Percentiles rank a stretch among this genome's conserved stretches.
phyloP scores from a whole-genome alignment of 192 early-diverging fungal genomes.

The Backusella psychrophila region DNA sequence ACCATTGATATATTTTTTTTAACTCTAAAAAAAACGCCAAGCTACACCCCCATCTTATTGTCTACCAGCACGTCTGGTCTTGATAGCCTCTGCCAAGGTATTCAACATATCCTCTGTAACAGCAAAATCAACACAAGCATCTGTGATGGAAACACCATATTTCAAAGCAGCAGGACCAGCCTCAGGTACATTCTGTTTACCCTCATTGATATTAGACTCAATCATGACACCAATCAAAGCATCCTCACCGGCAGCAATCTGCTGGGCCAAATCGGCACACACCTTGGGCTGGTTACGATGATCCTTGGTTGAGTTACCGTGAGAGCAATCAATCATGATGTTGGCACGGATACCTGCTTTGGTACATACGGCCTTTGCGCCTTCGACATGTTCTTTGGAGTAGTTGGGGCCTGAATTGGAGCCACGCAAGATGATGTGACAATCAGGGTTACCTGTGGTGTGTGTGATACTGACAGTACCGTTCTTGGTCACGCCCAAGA shows the following conservation, averaged over 20 bases:
- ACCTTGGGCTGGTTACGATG: conserved; percentile 86
- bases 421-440: conserved; percentile 91
- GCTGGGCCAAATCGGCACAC: conserved; percentile 60
- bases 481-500: conserved; percentile 93
- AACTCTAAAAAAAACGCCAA: not conserved
- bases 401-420: conserved; percentile 91
- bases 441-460: conserved; percentile 79
- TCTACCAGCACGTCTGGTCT: conserved; percentile 47
- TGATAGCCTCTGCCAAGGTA: conserved; percentile 76
- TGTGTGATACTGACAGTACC: conserved; percentile 89
- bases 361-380: conserved; percentile 54
- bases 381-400: conserved; percentile 56
- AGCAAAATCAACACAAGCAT: conserved; percentile 90
- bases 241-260: conserved; percentile 69
- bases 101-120: conserved; percentile 77
- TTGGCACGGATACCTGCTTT: conserved; percentile 62
- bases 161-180: conserved; percentile 64
- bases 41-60: not conserved
- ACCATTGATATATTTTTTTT: not conserved
- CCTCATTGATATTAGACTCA: conserved; percentile 86
- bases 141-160: conserved; percentile 92
- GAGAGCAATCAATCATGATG: conserved; percentile 96
- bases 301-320: conserved; percentile 90
- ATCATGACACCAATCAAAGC: conserved; percentile 89
- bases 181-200: conserved; percentile 81